A percentile compares a stretch with the other conserved stretches of the same genome.
Evolutionary conservation across 1,284 basidiomycete species (phyloP).

Genomic region (Coniferiporia sulphurascens): DNA sequence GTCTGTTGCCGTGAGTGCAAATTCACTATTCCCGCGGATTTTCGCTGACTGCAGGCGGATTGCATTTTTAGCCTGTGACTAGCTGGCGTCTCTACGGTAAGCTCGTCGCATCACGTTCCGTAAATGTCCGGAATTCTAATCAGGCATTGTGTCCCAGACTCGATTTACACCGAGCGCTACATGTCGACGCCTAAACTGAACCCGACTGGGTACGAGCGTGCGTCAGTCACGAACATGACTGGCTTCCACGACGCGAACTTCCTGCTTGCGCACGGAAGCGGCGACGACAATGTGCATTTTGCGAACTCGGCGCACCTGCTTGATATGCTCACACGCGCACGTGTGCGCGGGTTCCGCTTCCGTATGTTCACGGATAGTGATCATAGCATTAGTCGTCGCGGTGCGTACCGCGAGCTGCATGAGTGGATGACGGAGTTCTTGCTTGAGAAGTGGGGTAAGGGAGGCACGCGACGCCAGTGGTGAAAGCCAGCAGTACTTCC

Average conservation of each 20-base stretch:
- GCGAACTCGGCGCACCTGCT: constrained; percentile 86
- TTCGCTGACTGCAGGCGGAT: too few species aligned
- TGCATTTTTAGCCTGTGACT: constrained; percentile 60
- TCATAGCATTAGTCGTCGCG: constrained; percentile 68
- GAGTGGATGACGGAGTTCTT: constrained; percentile 86
- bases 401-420: constrained; percentile 80
- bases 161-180: constrained; percentile 95
- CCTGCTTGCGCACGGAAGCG: constrained; percentile 87
- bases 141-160: constrained; percentile 43
- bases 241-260: constrained; percentile 79
- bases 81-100: constrained; percentile 82
- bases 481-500: constrained; percentile 14
- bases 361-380: constrained; percentile 97
- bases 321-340: constrained; percentile 82
- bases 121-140: background rate
- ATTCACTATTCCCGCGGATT: background rate
- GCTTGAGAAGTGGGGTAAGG: constrained; percentile 87
- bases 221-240: constrained; percentile 80
- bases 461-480: constrained; percentile 60
- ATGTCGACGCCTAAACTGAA: constrained; percentile 84
- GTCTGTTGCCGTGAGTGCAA: constrained; percentile 71
- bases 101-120: constrained; percentile 24
- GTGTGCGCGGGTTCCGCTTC: constrained; percentile 80
- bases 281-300: constrained; percentile 94
- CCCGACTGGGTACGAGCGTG: constrained; percentile 76